phyloP scores from a whole-genome alignment of 176 grass and related monocot genomes.

The Zoysia pacifica region DNA sequence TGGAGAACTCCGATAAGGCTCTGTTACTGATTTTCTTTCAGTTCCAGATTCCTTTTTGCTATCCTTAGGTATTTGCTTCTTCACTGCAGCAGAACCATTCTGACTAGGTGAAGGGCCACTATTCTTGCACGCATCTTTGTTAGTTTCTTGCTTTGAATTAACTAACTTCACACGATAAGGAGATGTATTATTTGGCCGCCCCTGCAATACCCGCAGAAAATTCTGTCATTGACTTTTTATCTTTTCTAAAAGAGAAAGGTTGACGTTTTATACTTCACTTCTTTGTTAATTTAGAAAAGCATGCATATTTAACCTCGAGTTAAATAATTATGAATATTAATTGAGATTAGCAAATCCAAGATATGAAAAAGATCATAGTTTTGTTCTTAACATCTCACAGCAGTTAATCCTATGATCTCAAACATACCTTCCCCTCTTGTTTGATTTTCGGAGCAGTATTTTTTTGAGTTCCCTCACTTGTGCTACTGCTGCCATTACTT shows the following conservation, averaged over 20 bases:
- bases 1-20: constrained; percentile 31
- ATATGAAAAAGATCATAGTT: background rate
- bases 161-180: constrained; percentile 49
- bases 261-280: background rate
- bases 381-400: constrained; percentile 17
- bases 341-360: background rate
- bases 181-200: constrained; percentile 49
- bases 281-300: constrained; percentile 6
- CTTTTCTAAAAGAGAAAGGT: background rate
- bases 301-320: background rate
- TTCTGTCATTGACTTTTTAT: constrained; percentile 31
- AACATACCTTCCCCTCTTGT: constrained; percentile 83
- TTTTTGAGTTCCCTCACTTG: constrained; percentile 54
- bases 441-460: constrained; percentile 46
- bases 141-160: constrained; percentile 60
- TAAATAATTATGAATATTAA: background rate
- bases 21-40: constrained; percentile 43
- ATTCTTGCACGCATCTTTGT: constrained; percentile 43
- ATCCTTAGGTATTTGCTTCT: constrained; percentile 47
- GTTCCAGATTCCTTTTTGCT: constrained; percentile 41
- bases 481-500: constrained; percentile 51
- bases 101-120: constrained; percentile 36
- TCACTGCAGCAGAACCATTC: constrained; percentile 37
- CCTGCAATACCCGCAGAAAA: constrained; percentile 71
- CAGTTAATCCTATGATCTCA: constrained; percentile 8